Evolutionary conservation across 371 early-diverging fungal species (phyloP).

Genomic region (Circinella umbellata): DNA sequence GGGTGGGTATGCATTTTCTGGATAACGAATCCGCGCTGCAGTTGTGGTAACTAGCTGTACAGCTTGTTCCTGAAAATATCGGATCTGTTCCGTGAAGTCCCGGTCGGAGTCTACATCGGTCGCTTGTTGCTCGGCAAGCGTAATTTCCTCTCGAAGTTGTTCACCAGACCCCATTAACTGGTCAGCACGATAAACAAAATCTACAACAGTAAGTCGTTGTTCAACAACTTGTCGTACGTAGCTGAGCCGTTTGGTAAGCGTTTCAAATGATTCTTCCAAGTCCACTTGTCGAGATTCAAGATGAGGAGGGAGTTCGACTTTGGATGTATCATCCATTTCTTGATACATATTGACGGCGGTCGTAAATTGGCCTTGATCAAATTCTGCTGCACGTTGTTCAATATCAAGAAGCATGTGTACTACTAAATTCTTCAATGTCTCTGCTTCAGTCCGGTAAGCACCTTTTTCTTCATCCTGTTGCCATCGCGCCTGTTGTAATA

Average conservation of each 20-base stretch:
- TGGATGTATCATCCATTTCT: constrained; percentile 49
- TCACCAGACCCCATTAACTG: constrained; percentile 32
- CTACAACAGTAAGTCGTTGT: constrained; percentile 45
- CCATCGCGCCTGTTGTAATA: constrained; percentile 44
- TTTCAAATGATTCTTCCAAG: constrained; percentile 48
- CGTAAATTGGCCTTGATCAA: constrained; percentile 47
- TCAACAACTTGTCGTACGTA: constrained; percentile 52
- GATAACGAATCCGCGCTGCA: constrained; percentile 38
- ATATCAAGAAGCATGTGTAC: constrained; percentile 32
- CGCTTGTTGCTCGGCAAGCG: constrained; percentile 19
- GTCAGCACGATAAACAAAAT: constrained; percentile 38
- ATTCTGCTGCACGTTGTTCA: constrained; percentile 36
- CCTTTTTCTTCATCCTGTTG: constrained; percentile 21
- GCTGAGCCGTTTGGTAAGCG: constrained; percentile 37
- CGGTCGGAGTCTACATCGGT: constrained; percentile 26
- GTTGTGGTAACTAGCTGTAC: constrained; percentile 37
- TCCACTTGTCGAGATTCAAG: constrained; percentile 49
- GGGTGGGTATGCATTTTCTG: constrained; percentile 27
- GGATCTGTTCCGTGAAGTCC: constrained; percentile 32
- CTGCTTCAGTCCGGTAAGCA: background rate
- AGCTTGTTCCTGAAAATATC: constrained; percentile 36
- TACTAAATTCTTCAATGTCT: constrained; percentile 16
- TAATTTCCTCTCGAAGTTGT: constrained; percentile 27
- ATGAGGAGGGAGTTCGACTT: constrained; percentile 44
- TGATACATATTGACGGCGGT: constrained; percentile 46